Base-by-base conservation (phyloP, 225 moss, liverwort and hornwort genomes). In the Bryoerythrophyllum caledonicum region DNA sequence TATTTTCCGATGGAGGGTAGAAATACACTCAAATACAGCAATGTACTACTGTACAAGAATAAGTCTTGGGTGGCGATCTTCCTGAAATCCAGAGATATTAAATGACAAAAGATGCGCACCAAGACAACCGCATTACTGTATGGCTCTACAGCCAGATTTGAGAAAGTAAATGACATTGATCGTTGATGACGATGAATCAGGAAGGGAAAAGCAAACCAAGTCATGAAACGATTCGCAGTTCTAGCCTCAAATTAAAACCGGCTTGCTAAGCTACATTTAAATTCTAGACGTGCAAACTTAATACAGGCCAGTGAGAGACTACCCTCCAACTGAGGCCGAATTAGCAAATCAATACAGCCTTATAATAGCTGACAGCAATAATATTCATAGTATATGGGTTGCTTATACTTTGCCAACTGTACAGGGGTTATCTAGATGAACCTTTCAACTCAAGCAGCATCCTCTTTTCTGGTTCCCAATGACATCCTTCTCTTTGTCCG, bases 361-460 rank as follows among this genome's bases (percentile, higher is more conserved):
- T 49, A 28, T 27, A 17, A 51, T 68, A 25, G 51, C 58, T 72
- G 78, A 24, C 57, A 59, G 52, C 53, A 74, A 80, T 53, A 34
- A 46, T 24, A 30, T 65, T 56, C 62, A 38, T 57, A 72, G 44
- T 51, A 67, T 71, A 54, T 72, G 79, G 66, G 20, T n/a, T 30
- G 35, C 43, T 43, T 20, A 37, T 68, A 30, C 58, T 71, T 11
- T 63, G 65, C 80, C 58, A 75, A 86, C 78, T 83, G 78, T 84
- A 86, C 83, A 20, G 59, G 44, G 15, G 27, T 17, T 48, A 20
- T n/a, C 30, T 65, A 14, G 16, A 60, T 28, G 4, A 58, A 27
- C 25, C 40, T 44, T 69, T 72, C 48, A 87, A 81, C 81, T 73
- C 66, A 80, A 74, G 66, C 86, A 87, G 76, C 86, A 87, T 49